phyloP scores from a whole-genome alignment of 345 rosid species.

The Camelina hispida region DNA sequence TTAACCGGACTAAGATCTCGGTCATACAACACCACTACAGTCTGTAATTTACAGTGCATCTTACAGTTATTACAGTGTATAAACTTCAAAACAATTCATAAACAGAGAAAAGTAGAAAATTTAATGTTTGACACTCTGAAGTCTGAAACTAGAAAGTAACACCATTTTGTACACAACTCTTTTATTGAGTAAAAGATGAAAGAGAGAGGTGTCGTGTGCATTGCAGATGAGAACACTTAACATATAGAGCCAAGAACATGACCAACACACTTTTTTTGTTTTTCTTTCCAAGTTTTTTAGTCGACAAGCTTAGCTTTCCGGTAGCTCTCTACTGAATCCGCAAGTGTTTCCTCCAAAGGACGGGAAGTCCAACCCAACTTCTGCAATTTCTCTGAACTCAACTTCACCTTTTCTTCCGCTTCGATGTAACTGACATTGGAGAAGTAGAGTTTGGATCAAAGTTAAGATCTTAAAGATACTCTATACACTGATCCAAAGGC shows the following conservation, averaged over 20 bases:
- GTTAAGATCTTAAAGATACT: conserved; percentile 18
- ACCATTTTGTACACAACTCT: not conserved
- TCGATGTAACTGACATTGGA: conserved; percentile 48
- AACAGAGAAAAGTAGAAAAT: too few relatives aligned
- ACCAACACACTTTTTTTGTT: conserved; percentile 13
- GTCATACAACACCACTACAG: too few relatives aligned
- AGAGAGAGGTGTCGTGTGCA: not conserved
- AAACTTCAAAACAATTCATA: too few relatives aligned
- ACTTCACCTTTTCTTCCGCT: conserved; percentile 28
- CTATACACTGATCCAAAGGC: not conserved
- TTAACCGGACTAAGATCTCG: not conserved
- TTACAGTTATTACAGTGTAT: too few relatives aligned
- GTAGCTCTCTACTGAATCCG: conserved; percentile 59
- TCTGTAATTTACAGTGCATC: too few relatives aligned
- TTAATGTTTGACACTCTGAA: too few relatives aligned
- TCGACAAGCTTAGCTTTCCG: conserved; percentile 54
- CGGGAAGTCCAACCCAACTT: conserved; percentile 62
- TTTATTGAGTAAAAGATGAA: conserved; percentile 12
- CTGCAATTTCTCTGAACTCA: conserved; percentile 56
- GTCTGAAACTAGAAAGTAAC: too few relatives aligned
- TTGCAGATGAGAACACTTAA: not conserved
- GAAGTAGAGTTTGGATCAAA: conserved; percentile 14
- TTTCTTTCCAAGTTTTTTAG: conserved; percentile 23
- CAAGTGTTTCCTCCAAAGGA: conserved; percentile 61
- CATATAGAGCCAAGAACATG: not conserved